These are phyloP conservation scores for Annulohypoxylon moriforme DNA, from an alignment of 495 filamentous ascomycete genomes.

Conservation along the genomic window DNA sequence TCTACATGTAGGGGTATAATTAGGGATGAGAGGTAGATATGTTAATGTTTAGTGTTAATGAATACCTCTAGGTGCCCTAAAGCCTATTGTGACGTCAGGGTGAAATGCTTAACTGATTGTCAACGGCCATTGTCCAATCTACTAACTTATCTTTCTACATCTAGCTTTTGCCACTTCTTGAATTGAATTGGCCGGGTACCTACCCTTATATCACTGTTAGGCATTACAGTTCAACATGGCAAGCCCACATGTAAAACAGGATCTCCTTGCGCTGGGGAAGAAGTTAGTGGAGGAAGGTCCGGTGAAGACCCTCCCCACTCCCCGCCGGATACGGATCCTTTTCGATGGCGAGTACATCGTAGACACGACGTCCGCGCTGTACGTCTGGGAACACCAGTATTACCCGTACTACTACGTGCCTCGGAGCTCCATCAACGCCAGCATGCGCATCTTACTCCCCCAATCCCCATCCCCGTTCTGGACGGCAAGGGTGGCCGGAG, in stretches of 20 bases:
- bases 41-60: slow-evolving; percentile 3
- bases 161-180: neutral
- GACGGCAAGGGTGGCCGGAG: slow-evolving; percentile 3
- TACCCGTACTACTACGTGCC: slow-evolving; percentile 50
- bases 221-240: neutral
- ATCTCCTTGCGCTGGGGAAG: slow-evolving; percentile 43
- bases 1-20: neutral
- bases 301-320: slow-evolving; percentile 45
- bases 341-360: slow-evolving; percentile 47
- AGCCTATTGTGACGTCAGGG: neutral
- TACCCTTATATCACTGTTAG: neutral
- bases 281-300: slow-evolving; percentile 46
- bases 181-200: too few species aligned
- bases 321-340: slow-evolving; percentile 50
- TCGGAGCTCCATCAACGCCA: neutral
- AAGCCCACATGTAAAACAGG: slow-evolving; percentile 6
- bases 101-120: neutral
- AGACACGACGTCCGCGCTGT: slow-evolving; percentile 48
- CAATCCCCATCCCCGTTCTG: neutral
- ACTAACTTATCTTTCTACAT: neutral
- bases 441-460: neutral
- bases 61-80: neutral
- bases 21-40: neutral
- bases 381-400: slow-evolving; percentile 53
- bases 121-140: too few species aligned